phyloP scores from a whole-genome alignment of 495 filamentous ascomycete species.

The Sabuloglossum arenarium region DNA sequence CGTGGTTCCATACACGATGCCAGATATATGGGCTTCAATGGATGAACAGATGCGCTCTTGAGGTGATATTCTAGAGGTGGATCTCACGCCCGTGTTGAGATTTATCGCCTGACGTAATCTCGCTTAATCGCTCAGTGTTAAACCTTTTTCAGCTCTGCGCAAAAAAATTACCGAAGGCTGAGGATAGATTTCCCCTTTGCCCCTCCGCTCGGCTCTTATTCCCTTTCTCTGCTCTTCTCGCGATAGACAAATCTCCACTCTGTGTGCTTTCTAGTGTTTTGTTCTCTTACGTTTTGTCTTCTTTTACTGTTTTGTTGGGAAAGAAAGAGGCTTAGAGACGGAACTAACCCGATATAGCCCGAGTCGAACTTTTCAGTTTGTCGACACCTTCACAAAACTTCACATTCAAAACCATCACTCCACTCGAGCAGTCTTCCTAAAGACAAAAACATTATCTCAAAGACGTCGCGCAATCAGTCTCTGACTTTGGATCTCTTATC shows the following conservation, averaged over 20 bases:
- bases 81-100: no score
- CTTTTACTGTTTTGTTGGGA: not conserved
- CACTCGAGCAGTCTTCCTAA: not conserved
- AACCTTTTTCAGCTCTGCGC: no score
- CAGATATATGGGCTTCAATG: no score
- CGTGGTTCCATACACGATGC: no score
- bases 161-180: no score
- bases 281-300: not conserved
- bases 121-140: no score
- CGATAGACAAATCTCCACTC: not conserved
- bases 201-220: no score
- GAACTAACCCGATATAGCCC: not conserved
- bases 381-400: not conserved
- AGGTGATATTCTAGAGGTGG: no score
- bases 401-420: not conserved
- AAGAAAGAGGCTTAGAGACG: not conserved
- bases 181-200: no score
- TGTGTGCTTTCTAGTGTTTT: not conserved
- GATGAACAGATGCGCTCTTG: no score
- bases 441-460: not conserved
- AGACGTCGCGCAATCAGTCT: not conserved
- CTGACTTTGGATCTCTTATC: not conserved
- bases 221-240: not conserved
- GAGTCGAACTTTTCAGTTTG: not conserved
- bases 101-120: no score